phyloP scores from a whole-genome alignment of 139 green algal species.

The Ulvella scutata region DNA sequence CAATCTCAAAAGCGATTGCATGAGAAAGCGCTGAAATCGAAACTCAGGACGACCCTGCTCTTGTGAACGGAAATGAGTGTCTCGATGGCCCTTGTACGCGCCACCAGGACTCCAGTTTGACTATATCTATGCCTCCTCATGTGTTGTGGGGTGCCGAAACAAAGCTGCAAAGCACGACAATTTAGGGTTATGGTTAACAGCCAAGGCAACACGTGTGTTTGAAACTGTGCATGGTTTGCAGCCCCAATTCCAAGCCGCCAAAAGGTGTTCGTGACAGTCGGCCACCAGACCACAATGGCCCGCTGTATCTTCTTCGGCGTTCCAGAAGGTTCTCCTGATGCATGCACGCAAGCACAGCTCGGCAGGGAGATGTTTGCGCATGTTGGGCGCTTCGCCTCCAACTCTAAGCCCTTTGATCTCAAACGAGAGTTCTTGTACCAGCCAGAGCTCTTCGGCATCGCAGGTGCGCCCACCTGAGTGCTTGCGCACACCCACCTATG shows the following conservation, averaged over 20 bases:
- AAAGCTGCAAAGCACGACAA: no score
- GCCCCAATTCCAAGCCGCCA: constrained; percentile 24
- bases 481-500: not conserved
- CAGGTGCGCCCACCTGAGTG: constrained; percentile 14
- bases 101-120: no score
- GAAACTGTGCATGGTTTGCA: no score
- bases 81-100: no score
- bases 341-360: constrained; percentile 15
- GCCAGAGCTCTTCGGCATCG: constrained; percentile 30
- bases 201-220: no score
- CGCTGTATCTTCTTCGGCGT: constrained; percentile 58
- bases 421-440: constrained; percentile 51
- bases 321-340: constrained; percentile 19
- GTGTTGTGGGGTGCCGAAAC: no score
- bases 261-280: constrained; percentile 70
- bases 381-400: constrained; percentile 2
- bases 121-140: no score
- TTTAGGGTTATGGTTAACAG: no score
- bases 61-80: no score
- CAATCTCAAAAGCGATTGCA: no score
- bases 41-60: no score
- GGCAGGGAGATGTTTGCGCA: constrained; percentile 13
- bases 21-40: no score
- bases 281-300: constrained; percentile 73
- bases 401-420: constrained; percentile 30